phyloP scores from a whole-genome alignment of 371 early-diverging fungal genomes.

The Circinella umbellata region DNA sequence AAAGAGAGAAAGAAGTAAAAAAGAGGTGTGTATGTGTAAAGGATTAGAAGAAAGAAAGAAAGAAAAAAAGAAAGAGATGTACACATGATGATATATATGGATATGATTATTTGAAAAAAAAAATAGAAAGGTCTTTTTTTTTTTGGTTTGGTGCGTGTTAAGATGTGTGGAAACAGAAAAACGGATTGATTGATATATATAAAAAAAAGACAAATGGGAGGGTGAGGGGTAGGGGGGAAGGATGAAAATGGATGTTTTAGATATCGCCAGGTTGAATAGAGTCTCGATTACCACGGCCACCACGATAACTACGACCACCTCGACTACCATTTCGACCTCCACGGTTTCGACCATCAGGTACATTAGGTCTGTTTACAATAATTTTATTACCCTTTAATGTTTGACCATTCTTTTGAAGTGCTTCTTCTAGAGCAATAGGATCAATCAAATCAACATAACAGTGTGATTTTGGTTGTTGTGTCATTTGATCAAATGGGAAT shows the following conservation, averaged over 20 bases:
- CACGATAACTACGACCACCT: constrained; percentile 39
- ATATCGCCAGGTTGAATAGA: constrained; percentile 6
- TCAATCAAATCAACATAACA: constrained; percentile 53
- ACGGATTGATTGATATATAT: too few species aligned
- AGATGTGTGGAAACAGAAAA: too few species aligned
- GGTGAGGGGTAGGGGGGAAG: too few species aligned
- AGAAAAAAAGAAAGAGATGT: not conserved
- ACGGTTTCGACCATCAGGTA: constrained; percentile 30
- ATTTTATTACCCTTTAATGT: constrained; percentile 44
- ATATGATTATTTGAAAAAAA: not conserved
- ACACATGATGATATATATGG: not conserved
- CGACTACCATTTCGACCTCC: constrained; percentile 19
- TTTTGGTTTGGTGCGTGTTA: not conserved
- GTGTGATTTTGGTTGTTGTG: constrained; percentile 48
- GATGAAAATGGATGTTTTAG: not conserved
- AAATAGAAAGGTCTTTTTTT: not conserved
- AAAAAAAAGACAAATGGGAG: too few species aligned
- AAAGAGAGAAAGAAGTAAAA: not conserved
- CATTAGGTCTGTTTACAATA: constrained; percentile 49
- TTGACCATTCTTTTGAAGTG: constrained; percentile 45
- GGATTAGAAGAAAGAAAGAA: too few species aligned
- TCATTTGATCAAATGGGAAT: constrained; percentile 47
- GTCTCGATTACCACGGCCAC: constrained; percentile 22
- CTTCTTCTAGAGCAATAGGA: constrained; percentile 41
- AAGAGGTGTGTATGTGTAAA: too few species aligned